A percentile compares a stretch with the other conserved stretches of the same genome.
These are phyloP conservation scores for Fusarium sarcochroum DNA, from an alignment of 2,329 filamentous ascomycete species.

Conservation along the genomic window DNA sequence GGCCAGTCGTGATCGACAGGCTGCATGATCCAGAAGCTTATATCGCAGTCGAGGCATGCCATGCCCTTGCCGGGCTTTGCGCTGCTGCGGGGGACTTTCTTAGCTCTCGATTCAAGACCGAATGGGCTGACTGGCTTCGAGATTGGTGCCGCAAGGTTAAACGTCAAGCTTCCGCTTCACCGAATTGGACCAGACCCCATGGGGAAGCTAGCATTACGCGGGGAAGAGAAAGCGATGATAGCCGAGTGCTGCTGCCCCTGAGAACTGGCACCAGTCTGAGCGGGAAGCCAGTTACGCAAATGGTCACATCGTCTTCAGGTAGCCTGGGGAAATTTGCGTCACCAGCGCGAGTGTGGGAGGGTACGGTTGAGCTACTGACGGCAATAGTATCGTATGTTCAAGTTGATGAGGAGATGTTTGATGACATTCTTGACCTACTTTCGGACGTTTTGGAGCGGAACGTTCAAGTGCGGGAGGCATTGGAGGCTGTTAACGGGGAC, in stretches of 20 bases:
- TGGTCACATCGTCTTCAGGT: slow-evolving; percentile 40
- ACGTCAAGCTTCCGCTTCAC: slow-evolving; percentile 53
- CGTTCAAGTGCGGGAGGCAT: slow-evolving; percentile 65
- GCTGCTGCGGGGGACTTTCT: slow-evolving; percentile 85
- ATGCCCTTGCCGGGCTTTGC: slow-evolving; percentile 78
- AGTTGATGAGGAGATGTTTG: slow-evolving; percentile 78
- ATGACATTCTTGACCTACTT: slow-evolving; percentile 77
- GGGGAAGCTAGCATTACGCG: slow-evolving; percentile 40
- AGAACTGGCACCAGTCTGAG: slow-evolving; percentile 44
- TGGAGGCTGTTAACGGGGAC: slow-evolving; percentile 78
- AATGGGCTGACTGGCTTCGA: slow-evolving; percentile 73
- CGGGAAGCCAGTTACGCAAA: slow-evolving; percentile 28
- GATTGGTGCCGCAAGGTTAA: slow-evolving; percentile 64
- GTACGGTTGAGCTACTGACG: slow-evolving; percentile 70
- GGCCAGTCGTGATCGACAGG: slow-evolving; percentile 83
- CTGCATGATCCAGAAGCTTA: slow-evolving; percentile 77
- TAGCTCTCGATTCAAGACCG: slow-evolving; percentile 77
- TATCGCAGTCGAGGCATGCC: slow-evolving; percentile 78
- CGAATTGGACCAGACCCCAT: slow-evolving; percentile 25
- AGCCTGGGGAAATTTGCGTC: slow-evolving; percentile 73
- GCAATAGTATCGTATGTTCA: slow-evolving; percentile 73
- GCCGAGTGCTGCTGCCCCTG: slow-evolving; percentile 54
- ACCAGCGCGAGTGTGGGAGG: slow-evolving; percentile 74
- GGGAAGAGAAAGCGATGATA: slow-evolving; percentile 36
- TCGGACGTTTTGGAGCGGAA: slow-evolving; percentile 62